These are phyloP conservation scores for Incumbomyces lentus DNA, from an alignment of 2,329 filamentous ascomycete species.

Conservation along the genomic window DNA sequence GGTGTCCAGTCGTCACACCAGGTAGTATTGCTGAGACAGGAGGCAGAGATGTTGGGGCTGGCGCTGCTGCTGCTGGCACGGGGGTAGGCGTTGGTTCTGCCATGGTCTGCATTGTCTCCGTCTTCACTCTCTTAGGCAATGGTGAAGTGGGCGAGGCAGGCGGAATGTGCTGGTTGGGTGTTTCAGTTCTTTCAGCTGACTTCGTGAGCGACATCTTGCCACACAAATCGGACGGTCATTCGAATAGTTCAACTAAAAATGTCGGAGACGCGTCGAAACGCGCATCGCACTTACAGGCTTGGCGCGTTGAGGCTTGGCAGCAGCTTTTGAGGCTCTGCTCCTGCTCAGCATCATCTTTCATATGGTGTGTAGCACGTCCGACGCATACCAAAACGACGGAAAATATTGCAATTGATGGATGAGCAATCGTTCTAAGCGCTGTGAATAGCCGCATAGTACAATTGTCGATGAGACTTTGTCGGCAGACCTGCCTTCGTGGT, in stretches of 20 bases:
- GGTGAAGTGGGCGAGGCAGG: conserved; percentile 61
- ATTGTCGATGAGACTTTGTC: too few relatives aligned
- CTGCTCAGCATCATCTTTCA: too few relatives aligned
- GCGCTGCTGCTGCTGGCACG: not conserved
- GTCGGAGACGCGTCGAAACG: not conserved
- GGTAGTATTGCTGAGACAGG: conserved; percentile 5
- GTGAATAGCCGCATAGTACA: too few relatives aligned
- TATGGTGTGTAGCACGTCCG: too few relatives aligned
- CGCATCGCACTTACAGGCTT: too few relatives aligned
- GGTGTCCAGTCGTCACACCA: conserved; percentile 12
- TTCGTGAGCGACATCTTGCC: not conserved
- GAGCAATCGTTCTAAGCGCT: too few relatives aligned
- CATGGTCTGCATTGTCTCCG: conserved; percentile 27
- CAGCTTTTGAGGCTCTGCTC: too few relatives aligned
- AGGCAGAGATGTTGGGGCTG: not conserved
- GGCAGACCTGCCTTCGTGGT: too few relatives aligned
- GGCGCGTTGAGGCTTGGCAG: not conserved
- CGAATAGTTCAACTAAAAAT: not conserved
- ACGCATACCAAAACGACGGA: too few relatives aligned
- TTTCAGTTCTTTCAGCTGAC: conserved; percentile 20
- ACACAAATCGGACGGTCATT: not conserved
- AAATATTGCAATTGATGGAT: too few relatives aligned
- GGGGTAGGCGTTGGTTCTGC: conserved; percentile 26
- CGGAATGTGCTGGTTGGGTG: conserved; percentile 29
- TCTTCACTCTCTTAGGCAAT: conserved; percentile 70